Conservation (phyloP, 2,329 filamentous ascomycete genomes). For the Myrmaecium sp. region DNA sequence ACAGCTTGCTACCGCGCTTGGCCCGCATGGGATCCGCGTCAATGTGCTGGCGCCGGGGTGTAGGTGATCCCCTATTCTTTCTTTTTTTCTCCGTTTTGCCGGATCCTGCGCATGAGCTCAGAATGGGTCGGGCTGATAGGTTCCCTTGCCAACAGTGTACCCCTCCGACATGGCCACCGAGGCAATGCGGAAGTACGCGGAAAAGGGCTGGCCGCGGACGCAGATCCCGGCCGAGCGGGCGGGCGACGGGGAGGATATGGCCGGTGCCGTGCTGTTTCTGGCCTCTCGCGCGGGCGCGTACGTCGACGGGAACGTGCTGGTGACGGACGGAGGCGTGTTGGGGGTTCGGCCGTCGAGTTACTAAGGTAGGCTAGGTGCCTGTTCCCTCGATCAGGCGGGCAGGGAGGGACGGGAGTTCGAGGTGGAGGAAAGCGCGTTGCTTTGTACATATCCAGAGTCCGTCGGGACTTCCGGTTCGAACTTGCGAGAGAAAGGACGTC, state of each 20-base stretch:
- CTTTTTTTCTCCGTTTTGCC: too few species aligned
- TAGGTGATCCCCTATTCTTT: too few species aligned
- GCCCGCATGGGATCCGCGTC: constrained; percentile 26
- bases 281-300: constrained; percentile 48
- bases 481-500: too few species aligned
- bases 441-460: too few species aligned
- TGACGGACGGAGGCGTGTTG: constrained; percentile 47
- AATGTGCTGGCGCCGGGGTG: constrained; percentile 34
- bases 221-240: constrained; percentile 41
- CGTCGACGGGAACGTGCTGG: constrained; percentile 44
- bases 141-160: constrained; percentile 29
- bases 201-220: constrained; percentile 24
- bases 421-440: too few species aligned
- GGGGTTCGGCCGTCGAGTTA: constrained; percentile 38
- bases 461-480: too few species aligned
- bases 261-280: constrained; percentile 47
- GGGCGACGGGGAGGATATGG: constrained; percentile 47
- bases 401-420: too few species aligned
- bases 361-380: too few species aligned
- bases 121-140: constrained; percentile 21
- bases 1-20: constrained; percentile 27
- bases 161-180: constrained; percentile 42
- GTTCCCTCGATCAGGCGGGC: too few species aligned
- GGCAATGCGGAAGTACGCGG: constrained; percentile 27
- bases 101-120: constrained; percentile 4